phyloP scores from a whole-genome alignment of 805 yeast genomes.

The Tetrapisispora phaffii region DNA sequence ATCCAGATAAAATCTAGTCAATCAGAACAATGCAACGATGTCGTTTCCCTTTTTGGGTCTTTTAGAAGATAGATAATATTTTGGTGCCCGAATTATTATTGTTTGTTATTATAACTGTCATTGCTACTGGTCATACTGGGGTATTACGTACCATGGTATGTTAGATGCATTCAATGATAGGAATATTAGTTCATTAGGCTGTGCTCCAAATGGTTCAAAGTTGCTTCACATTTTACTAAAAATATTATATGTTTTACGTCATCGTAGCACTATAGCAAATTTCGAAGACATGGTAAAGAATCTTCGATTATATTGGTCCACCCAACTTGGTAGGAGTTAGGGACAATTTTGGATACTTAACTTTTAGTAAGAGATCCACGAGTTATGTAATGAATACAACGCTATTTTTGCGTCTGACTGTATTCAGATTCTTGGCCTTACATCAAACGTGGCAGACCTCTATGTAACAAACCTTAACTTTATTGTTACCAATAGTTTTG shows the following conservation, averaged over 20 bases:
- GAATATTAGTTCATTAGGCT: neutral
- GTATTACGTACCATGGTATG: too few species aligned
- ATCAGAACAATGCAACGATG: too few species aligned
- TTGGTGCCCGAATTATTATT: too few species aligned
- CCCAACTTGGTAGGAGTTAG: neutral
- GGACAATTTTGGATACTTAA: constrained; percentile 1
- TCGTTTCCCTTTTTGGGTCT: too few species aligned
- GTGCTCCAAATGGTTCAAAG: neutral
- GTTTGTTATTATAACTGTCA: too few species aligned
- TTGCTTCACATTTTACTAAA: too few species aligned
- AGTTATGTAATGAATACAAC: constrained; percentile 5
- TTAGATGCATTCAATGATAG: too few species aligned
- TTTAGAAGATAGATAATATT: too few species aligned
- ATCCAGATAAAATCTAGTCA: too few species aligned
- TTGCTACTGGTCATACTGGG: too few species aligned
- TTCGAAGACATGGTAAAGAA: constrained; percentile 7
- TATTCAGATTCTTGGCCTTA: constrained; percentile 8
- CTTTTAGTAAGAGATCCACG: constrained; percentile 1
- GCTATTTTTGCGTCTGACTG: constrained; percentile 7
- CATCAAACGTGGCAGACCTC: constrained; percentile 5
- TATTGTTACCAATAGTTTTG: constrained; percentile 6
- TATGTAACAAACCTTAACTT: constrained; percentile 6
- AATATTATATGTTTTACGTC: constrained; percentile 7
- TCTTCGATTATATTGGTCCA: constrained; percentile 1
- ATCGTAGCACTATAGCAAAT: constrained; percentile 5